Evolutionary conservation across 495 filamentous ascomycete genomes (phyloP), one percentile per base, ranked within the genome.

Genomic region (Trichoderma orchidacearum): DNA sequence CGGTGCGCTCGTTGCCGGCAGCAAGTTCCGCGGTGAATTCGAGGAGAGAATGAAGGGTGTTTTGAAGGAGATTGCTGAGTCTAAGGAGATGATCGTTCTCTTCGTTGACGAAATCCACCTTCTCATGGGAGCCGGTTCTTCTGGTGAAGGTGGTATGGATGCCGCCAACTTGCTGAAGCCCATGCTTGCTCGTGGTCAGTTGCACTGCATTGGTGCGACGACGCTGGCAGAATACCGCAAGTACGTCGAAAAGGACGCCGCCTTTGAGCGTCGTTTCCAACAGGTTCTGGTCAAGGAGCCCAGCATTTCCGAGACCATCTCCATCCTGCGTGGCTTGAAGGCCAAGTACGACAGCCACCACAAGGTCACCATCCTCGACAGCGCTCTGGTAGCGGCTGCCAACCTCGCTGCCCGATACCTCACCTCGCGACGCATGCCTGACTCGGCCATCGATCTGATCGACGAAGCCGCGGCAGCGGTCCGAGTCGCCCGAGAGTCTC

Each of bases 31-130:
- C 50, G 93, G 93, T 68, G 93, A 98, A 69, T 98, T 98, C 62
- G 93, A 98, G 68, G 93, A 98, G 74, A 81, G 93, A 58, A 95
- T 98, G 90, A 98, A 98, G 78, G 89, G 93, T 12, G 91, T 98
- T 17, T 74, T 98, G 56, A 97, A 97, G 68, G 93, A 98, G 66
- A 96, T 98, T 53, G 80, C 90, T 55, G 87, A 96, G 54, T 90
- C 90, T n/a, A 90, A 92, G 66, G 90, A 98, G 28, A 95, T 89
- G 75, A 95, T 98, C 57, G 84, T 98, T 51, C 82, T 98, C 29
- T 98, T 98, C 61, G 91, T 98, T 59, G 93, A 98, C 65, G 93
- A 98, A 65, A 98, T 98, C 52, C 93, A 98, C 74, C 80, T 98
- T 17, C 82, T 98, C 55, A 98, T 98, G 93, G 93, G 93, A 32